Evolutionary conservation across 2,329 filamentous ascomycete species (phyloP).

Genomic region (Apiospora saccharicola): DNA sequence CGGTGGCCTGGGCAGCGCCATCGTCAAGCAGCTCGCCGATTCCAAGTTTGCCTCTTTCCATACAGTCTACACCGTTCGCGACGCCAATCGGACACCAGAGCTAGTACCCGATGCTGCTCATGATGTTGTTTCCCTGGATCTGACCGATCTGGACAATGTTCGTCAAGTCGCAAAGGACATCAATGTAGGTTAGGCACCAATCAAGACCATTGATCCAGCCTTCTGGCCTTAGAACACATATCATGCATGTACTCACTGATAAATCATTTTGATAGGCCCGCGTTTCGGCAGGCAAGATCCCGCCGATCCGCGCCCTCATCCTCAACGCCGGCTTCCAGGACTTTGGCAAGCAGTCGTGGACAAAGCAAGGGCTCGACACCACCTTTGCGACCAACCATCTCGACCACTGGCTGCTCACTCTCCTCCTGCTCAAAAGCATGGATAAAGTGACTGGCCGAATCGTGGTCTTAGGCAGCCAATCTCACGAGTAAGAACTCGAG

Average conservation of each 20-base stretch:
- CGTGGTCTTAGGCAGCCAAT: slow-evolving; percentile 17
- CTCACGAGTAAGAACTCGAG: background rate
- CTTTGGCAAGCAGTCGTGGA: slow-evolving; percentile 31
- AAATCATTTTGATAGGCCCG: background rate
- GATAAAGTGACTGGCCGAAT: slow-evolving; percentile 32
- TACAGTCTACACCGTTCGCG: background rate
- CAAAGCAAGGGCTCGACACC: slow-evolving; percentile 33
- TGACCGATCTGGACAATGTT: background rate
- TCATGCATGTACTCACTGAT: too few relatives aligned
- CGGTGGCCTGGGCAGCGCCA: background rate
- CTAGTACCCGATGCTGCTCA: background rate
- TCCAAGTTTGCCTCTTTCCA: background rate
- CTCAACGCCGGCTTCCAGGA: slow-evolving; percentile 44
- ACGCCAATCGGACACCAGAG: background rate
- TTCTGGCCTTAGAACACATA: too few relatives aligned
- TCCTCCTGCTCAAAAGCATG: slow-evolving; percentile 37
- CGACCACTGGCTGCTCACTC: slow-evolving; percentile 36
- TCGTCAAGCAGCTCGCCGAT: background rate
- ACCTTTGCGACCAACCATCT: slow-evolving; percentile 36
- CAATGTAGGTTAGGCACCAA: background rate
- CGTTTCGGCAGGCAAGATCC: slow-evolving; percentile 36
- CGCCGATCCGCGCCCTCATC: slow-evolving; percentile 49
- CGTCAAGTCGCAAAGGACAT: background rate
- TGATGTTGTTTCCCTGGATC: background rate
- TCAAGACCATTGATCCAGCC: too few relatives aligned